phyloP scores from a whole-genome alignment of 805 yeast genomes.

The Wickerhamomyces ciferrii region DNA sequence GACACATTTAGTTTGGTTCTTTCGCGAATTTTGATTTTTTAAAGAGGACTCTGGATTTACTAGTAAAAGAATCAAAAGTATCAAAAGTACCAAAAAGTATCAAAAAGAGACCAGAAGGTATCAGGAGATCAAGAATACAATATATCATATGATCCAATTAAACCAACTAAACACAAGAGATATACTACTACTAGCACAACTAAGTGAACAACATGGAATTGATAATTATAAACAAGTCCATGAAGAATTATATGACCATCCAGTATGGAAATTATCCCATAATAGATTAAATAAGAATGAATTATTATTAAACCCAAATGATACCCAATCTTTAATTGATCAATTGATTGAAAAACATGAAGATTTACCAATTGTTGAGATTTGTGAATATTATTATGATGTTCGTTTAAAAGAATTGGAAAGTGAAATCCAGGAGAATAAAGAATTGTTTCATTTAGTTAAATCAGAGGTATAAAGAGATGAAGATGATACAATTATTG shows the following conservation, averaged over 20 bases:
- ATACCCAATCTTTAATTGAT: background rate
- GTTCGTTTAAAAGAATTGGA: background rate
- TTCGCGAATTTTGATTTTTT: background rate
- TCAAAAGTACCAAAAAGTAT: too few species aligned
- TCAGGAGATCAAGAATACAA: too few species aligned
- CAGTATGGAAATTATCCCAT: conserved; percentile 18
- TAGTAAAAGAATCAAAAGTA: too few species aligned
- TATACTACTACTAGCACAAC: conserved; percentile 14
- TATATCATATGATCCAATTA: too few species aligned
- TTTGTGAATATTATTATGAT: background rate
- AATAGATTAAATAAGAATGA: conserved; percentile 11
- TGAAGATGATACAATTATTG: too few species aligned
- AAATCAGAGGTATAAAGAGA: background rate
- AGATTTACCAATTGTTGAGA: background rate
- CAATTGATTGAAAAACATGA: background rate
- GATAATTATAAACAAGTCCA: conserved; percentile 7
- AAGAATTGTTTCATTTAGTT: background rate
- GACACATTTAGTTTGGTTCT: too few species aligned
- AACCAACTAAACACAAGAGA: conserved; percentile 17
- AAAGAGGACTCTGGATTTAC: background rate
- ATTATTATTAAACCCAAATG: background rate
- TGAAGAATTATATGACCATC: conserved; percentile 11
- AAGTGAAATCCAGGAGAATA: background rate
- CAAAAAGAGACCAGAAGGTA: background rate
- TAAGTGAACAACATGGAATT: conserved; percentile 16